Conservation (phyloP, 257 asterid genomes). For the Solanum etuberosum region DNA sequence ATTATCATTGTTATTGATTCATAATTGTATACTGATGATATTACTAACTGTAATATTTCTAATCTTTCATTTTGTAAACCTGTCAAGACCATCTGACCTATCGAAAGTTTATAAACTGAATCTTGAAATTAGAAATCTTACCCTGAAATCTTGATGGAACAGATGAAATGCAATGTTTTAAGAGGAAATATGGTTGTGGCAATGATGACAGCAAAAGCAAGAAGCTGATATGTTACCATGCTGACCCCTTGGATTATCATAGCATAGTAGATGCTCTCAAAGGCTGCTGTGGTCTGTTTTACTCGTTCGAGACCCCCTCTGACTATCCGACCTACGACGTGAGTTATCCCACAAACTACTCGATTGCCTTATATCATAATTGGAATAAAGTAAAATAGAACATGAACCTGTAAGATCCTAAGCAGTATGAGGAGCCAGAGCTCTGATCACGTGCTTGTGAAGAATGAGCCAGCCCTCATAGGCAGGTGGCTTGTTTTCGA, state of each 20-base stretch:
- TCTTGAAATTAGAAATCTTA: neutral
- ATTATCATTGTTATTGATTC: neutral
- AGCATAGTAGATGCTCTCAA: conserved; percentile 77
- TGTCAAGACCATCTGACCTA: neutral
- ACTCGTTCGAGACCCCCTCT: conserved; percentile 72
- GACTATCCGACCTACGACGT: conserved; percentile 78
- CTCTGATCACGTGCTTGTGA: neutral
- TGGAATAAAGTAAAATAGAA: neutral
- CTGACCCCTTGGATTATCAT: conserved; percentile 88
- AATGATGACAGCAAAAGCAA: conserved; percentile 7
- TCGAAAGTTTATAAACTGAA: neutral
- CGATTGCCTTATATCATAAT: neutral
- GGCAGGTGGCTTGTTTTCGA: neutral
- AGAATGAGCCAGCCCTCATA: neutral
- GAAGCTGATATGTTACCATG: conserved; percentile 49
- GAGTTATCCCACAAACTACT: conserved; percentile 8
- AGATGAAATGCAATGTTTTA: conserved; percentile 44
- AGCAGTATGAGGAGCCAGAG: neutral
- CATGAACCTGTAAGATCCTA: neutral
- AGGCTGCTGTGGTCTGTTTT: conserved; percentile 77
- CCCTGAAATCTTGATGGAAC: neutral
- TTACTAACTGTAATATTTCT: neutral
- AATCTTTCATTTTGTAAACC: neutral
- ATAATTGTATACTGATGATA: neutral
- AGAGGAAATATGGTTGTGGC: conserved; percentile 17